Conservation (phyloP, 2,329 filamentous ascomycete species). For the Botryotinia convoluta region DNA sequence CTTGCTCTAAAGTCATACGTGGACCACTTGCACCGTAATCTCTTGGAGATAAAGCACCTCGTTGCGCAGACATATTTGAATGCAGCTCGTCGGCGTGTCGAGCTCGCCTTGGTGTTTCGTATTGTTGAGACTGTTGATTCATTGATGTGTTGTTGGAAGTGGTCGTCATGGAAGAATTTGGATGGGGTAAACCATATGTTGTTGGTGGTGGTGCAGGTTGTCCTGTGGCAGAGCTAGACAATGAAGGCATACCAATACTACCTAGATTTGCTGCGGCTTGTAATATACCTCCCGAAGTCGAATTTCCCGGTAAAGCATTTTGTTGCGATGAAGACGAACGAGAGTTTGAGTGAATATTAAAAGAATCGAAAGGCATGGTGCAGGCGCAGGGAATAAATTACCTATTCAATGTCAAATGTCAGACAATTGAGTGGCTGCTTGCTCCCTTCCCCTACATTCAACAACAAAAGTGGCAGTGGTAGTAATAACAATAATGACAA, state of each 20-base stretch:
- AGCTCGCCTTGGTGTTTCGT: constrained; percentile 49
- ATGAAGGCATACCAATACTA: constrained; percentile 34
- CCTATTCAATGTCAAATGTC: background rate
- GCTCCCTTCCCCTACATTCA: background rate
- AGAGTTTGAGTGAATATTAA: constrained; percentile 27
- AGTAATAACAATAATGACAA: background rate
- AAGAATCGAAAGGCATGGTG: constrained; percentile 25
- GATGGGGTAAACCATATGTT: constrained; percentile 27
- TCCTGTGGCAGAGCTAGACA: constrained; percentile 32
- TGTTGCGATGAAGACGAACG: constrained; percentile 29
- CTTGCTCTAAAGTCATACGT: constrained; percentile 59
- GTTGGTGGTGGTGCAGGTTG: constrained; percentile 38
- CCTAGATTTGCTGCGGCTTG: constrained; percentile 37
- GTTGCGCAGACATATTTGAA: constrained; percentile 35
- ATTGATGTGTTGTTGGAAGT: constrained; percentile 36
- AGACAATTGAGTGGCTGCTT: constrained; percentile 4
- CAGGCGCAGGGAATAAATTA: background rate
- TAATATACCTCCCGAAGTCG: constrained; percentile 32
- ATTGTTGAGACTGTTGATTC: constrained; percentile 47
- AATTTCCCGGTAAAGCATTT: constrained; percentile 27
- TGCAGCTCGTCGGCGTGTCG: constrained; percentile 54
- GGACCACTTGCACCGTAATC: constrained; percentile 48
- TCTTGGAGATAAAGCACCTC: constrained; percentile 40
- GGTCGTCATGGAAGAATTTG: constrained; percentile 29
- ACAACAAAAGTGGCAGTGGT: background rate